phyloP scores from a whole-genome alignment of 345 rosid species.

The Geranium brycei region DNA sequence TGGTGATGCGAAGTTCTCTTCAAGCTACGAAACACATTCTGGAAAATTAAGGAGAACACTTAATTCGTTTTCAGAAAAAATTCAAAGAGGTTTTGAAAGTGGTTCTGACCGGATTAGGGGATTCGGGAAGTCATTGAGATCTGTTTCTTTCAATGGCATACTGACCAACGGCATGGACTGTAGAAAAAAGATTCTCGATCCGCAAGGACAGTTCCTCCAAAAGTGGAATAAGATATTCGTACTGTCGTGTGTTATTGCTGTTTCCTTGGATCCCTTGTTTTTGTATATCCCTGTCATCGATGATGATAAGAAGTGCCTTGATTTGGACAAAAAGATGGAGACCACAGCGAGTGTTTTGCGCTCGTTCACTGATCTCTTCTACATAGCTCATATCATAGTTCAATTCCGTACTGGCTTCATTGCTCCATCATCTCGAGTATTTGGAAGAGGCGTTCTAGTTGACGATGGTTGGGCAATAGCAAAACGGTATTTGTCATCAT shows the following conservation, averaged over 20 bases:
- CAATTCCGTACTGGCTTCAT: constrained; percentile 1
- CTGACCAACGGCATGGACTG: background rate
- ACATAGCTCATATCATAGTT: background rate
- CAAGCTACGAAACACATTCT: background rate
- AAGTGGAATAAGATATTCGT: constrained; percentile 3
- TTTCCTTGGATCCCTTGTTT: constrained; percentile 7
- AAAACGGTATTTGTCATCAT: background rate
- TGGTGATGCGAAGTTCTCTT: background rate
- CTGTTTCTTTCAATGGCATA: background rate
- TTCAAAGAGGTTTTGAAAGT: background rate
- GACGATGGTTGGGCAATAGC: background rate
- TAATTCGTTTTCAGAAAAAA: background rate
- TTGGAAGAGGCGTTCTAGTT: background rate
- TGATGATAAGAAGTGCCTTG: constrained; percentile 1
- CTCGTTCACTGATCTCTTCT: constrained; percentile 2
- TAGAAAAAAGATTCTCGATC: background rate
- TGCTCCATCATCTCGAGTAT: background rate
- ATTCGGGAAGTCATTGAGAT: background rate
- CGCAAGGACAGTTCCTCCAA: background rate
- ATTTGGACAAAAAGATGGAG: constrained; percentile 4
- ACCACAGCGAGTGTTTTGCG: constrained; percentile 5
- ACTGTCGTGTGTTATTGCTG: background rate
- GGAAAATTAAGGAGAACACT: background rate
- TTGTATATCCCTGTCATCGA: constrained; percentile 1
- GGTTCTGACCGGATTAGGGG: background rate